Base-by-base conservation (phyloP, 176 grass and related monocot species). In the Pontederia paniculata region DNA sequence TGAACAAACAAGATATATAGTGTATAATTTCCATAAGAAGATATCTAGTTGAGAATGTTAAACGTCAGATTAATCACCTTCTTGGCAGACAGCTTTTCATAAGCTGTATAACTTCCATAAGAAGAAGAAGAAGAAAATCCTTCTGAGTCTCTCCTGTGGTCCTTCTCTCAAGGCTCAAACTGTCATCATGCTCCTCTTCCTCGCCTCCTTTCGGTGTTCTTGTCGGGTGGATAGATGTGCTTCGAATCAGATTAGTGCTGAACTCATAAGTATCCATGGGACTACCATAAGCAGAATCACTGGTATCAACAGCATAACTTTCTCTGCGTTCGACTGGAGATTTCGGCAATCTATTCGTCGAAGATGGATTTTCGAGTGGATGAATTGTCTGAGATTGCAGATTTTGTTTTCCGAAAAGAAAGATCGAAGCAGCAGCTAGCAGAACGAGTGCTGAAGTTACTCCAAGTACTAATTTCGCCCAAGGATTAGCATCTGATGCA, bases 21-120 rank as follows among this genome's bases (percentile, higher is more conserved):
- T n/a, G n/a, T n/a, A n/a, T n/a, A n/a, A n/a, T n/a, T n/a, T n/a
- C n/a, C n/a, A n/a, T n/a, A n/a, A n/a, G n/a, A n/a, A n/a, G n/a
- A n/a, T n/a, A n/a, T n/a, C n/a, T n/a, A n/a, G n/a, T n/a, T n/a
- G n/a, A n/a, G 14, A 15, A 8, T 60, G 0, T 23, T 12, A 50
- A 16, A 46, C 22, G 23, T 41, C 18, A 31, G 3, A 6, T 37
- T 37, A 2, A 37, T 75, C 76, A 88, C 93, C 17, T 91, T 98
- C 80, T 91, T 91, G 22, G 83, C 72, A 63, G 83, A 18, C n/a
- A 87, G 52, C 61, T 84, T 97, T 72, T 97, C 77, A 23, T 81
- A 88, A 20, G 82, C 81, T 17, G 83, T 77, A 69, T 79, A 98
- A 57, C 93, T 98, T 17, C 93, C 86, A 61, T 77, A 98, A 18